Percentiles rank a stretch among this genome's conserved stretches.
Conservation (phyloP, 202 grass and related monocot species). For the Carex arenaria region DNA sequence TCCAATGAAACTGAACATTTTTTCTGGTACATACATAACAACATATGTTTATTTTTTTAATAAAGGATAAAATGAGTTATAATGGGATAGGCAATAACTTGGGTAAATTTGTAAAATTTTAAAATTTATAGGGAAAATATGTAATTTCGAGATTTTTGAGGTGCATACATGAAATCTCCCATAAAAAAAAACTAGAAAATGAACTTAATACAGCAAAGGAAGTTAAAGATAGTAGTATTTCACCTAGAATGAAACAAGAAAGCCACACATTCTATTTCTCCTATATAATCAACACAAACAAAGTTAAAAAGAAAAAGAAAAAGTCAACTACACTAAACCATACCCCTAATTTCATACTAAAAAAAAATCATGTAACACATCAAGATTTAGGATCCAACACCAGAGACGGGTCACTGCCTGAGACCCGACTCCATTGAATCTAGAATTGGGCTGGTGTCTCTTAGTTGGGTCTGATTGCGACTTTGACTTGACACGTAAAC, state of each 20-base stretch:
- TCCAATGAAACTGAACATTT: too few species aligned
- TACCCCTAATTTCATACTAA: background rate
- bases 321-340: conserved; percentile 4
- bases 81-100: too few species aligned
- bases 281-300: conserved; percentile 1
- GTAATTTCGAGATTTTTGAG: too few species aligned
- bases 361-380: background rate
- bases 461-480: conserved; percentile 21
- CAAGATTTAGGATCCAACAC: background rate
- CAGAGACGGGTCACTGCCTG: conserved; percentile 27
- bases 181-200: background rate
- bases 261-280: background rate
- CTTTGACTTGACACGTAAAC: conserved; percentile 22
- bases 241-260: background rate
- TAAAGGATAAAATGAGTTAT: too few species aligned
- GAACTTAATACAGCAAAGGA: background rate
- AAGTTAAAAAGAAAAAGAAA: background rate
- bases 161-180: too few species aligned
- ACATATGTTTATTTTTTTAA: too few species aligned
- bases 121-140: too few species aligned
- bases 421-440: conserved; percentile 63
- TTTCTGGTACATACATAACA: too few species aligned
- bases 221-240: background rate
- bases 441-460: conserved; percentile 47
- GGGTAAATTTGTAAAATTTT: too few species aligned